Evolutionary conservation across 306 rosid species (phyloP).

Genomic region (Acacia crassicarpa): DNA sequence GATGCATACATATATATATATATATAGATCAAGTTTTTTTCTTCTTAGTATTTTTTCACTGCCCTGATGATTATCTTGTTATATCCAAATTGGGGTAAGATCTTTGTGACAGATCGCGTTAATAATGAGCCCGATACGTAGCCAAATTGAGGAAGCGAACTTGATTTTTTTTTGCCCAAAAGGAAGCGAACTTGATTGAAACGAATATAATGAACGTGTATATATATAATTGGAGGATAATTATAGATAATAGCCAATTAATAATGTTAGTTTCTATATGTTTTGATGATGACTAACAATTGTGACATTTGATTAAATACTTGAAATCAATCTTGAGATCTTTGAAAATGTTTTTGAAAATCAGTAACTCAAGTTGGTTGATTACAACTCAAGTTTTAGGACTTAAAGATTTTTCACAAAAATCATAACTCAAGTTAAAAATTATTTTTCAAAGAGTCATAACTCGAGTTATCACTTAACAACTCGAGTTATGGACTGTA

Average conservation of each 20-base stretch:
- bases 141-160: not conserved
- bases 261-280: too few relatives aligned
- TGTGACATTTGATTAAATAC: too few relatives aligned
- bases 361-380: too few relatives aligned
- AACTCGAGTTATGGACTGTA: too few relatives aligned
- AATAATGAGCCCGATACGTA: not conserved
- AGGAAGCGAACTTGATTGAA: not conserved
- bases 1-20: not conserved
- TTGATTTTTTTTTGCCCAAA: not conserved
- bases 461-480: too few relatives aligned
- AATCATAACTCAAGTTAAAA: too few relatives aligned
- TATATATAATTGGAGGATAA: not conserved
- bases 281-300: too few relatives aligned
- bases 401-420: too few relatives aligned
- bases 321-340: too few relatives aligned
- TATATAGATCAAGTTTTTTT: not conserved
- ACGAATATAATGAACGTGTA: not conserved
- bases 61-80: not conserved
- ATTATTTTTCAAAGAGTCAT: too few relatives aligned
- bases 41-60: not conserved
- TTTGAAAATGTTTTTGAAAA: too few relatives aligned
- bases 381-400: too few relatives aligned
- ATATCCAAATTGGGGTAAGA: not conserved
- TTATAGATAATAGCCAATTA: not conserved
- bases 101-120: not conserved